Percentiles rank a stretch among this genome's conserved stretches.
Evolutionary conservation across 1,284 basidiomycete species (phyloP).

Genomic region (Jaminaea rosea): DNA sequence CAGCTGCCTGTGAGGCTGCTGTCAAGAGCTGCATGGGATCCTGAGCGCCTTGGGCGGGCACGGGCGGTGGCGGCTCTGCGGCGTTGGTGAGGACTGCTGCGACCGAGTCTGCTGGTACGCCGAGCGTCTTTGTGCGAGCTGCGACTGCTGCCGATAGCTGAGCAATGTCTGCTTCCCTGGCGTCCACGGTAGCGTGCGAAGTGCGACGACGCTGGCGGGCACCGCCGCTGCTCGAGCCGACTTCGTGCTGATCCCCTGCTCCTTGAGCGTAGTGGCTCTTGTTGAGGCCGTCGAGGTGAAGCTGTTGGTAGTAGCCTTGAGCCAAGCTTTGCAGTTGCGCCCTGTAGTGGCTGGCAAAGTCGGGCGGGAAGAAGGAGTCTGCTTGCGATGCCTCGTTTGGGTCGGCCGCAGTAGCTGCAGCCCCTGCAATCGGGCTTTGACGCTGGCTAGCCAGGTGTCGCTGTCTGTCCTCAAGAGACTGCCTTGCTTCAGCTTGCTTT

Average conservation of each 20-base stretch:
- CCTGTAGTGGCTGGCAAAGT: slow-evolving; percentile 40
- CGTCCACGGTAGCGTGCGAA: neutral
- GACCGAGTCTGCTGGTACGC: neutral
- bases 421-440: neutral
- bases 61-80: slow-evolving; percentile 3
- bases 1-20: slow-evolving; percentile 26
- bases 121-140: neutral
- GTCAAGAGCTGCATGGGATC: slow-evolving; percentile 34
- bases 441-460: slow-evolving; percentile 19
- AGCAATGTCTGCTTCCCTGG: too few species aligned
- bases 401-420: neutral
- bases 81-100: neutral
- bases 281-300: slow-evolving; percentile 26
- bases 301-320: slow-evolving; percentile 32
- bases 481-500: slow-evolving; percentile 25
- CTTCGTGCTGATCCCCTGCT: too few species aligned
- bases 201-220: neutral
- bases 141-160: too few species aligned
- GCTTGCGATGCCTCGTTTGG: slow-evolving; percentile 9
- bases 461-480: slow-evolving; percentile 25
- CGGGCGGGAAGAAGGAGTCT: slow-evolving; percentile 32
- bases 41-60: slow-evolving; percentile 14
- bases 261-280: slow-evolving; percentile 14
- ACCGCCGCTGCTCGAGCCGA: neutral
- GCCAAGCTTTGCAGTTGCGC: slow-evolving; percentile 35